A percentile compares a stretch with the other conserved stretches of the same genome.
Evolutionary conservation across 495 filamentous ascomycete genomes (phyloP).

Genomic region (Melanomma pulvis-pyrius): DNA sequence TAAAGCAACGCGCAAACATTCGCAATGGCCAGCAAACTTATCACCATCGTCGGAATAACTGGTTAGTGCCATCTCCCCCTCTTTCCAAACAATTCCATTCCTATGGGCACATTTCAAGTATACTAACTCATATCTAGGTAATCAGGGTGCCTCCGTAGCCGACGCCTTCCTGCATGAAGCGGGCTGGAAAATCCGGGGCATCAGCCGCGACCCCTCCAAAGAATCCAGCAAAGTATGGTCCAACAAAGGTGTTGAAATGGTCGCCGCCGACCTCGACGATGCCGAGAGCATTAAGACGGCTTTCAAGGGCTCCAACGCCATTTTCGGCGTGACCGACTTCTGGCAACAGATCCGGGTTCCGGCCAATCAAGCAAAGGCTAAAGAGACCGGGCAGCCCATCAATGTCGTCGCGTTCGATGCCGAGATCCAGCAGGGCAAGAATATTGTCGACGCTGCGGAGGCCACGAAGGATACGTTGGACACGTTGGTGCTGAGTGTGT

Average conservation of each 20-base stretch:
- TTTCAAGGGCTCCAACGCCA: slow-evolving; percentile 53
- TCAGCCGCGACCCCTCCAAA: slow-evolving; percentile 43
- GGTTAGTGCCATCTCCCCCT: slow-evolving; percentile 36
- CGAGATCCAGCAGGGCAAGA: slow-evolving; percentile 55
- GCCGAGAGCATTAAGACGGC: slow-evolving; percentile 48
- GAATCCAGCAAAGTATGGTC: slow-evolving; percentile 44
- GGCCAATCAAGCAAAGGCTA: slow-evolving; percentile 31
- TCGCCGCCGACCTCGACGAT: slow-evolving; percentile 53
- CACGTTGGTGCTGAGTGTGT: slow-evolving; percentile 34
- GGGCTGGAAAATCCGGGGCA: slow-evolving; percentile 42
- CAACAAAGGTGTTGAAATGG: slow-evolving; percentile 53
- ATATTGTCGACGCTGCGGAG: slow-evolving; percentile 57
- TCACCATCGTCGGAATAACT: slow-evolving; percentile 55
- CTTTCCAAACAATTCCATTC: background rate
- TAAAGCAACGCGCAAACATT: background rate
- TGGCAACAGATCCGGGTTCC: slow-evolving; percentile 45
- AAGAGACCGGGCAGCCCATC: slow-evolving; percentile 41
- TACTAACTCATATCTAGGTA: slow-evolving; percentile 13
- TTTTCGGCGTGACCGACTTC: slow-evolving; percentile 62
- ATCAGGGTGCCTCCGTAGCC: slow-evolving; percentile 39
- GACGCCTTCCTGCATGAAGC: slow-evolving; percentile 34
- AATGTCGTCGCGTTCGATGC: slow-evolving; percentile 52
- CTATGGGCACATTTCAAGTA: background rate
- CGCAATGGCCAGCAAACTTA: slow-evolving; percentile 40
- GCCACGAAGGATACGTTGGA: slow-evolving; percentile 28